Base-by-base conservation (phyloP, 768 basidiomycete genomes). In the Mycena epipterygia region DNA sequence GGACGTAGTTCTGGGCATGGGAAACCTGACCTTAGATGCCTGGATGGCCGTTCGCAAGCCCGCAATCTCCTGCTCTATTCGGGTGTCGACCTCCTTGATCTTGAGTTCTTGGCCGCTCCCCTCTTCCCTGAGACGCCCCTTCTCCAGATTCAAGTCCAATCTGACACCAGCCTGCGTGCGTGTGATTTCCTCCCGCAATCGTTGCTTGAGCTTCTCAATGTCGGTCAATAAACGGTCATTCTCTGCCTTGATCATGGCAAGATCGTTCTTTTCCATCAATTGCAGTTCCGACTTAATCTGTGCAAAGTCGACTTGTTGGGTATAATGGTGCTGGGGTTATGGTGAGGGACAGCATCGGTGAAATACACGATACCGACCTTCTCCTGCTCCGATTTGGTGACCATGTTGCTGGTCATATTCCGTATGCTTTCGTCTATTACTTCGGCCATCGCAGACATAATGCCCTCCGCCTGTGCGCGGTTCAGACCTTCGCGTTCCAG, bases 361-460 rank as follows among this genome's bases (percentile, higher is more conserved):
- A 58, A n/a, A 42, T 7, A 33, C 52, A 19, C 30, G 27, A 51
- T 35, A 27, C 8, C 12, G 59, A 93, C 97, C 90, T 98, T 98
- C 82, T 98, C 97, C 79, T 98, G 96, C 74, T 98, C 95, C 0
- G 95, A 91, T 80, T 95, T 96, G 7, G 95, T 96, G 68, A 99
- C 97, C 92, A 99, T 94, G 75, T 95, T 96, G 74, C 90, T 91
- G 42, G 95, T 95, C 95, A 99, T 96, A 77, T 96, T 97, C 70
- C 93, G 89, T 44, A 98, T 92, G 78, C 95, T 96, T 85, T 99
- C 98, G 80, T 98, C 95, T 42, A 99, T 96, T 70, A 99, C 97
- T 75, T 96, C 95, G 16, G 96, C 95, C 89, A 99, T 94, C 11
- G 97, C 95, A 52, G 91, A 88, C 96, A 99, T 98, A 78, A 99